A percentile compares a stretch with the other conserved stretches of the same genome.
Conservation (phyloP, 805 yeast species). For the Nakazawaea siamensis region DNA sequence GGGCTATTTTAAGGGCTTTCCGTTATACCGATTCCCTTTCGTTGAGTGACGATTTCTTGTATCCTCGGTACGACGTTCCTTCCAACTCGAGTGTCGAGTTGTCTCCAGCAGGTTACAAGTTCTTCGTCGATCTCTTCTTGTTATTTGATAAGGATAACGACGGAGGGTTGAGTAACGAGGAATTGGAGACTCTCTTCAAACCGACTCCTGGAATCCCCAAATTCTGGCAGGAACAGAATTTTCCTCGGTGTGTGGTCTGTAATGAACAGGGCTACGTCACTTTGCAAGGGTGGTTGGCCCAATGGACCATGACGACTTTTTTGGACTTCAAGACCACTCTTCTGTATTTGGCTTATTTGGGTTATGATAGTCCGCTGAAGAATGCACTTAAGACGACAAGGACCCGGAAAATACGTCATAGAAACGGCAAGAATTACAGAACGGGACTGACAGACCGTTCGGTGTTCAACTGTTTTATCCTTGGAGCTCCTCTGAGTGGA, state of each 20-base stretch:
- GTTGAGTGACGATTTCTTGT: slow-evolving; percentile 68
- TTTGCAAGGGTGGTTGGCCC: slow-evolving; percentile 97
- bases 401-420: slow-evolving; percentile 60
- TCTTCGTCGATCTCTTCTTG: slow-evolving; percentile 82
- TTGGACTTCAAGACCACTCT: slow-evolving; percentile 77
- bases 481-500: slow-evolving; percentile 85
- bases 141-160: slow-evolving; percentile 92
- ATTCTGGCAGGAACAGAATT: slow-evolving; percentile 77
- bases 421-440: slow-evolving; percentile 60
- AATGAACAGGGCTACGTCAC: slow-evolving; percentile 88
- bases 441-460: slow-evolving; percentile 73
- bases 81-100: slow-evolving; percentile 76
- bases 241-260: slow-evolving; percentile 83
- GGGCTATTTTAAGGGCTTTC: slow-evolving; percentile 88
- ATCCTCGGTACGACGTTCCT: slow-evolving; percentile 72
- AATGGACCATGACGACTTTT: slow-evolving; percentile 95
- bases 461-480: slow-evolving; percentile 81
- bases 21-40: slow-evolving; percentile 91
- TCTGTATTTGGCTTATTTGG: slow-evolving; percentile 84
- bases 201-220: slow-evolving; percentile 93
- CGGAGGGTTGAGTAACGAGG: slow-evolving; percentile 81
- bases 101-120: slow-evolving; percentile 86
- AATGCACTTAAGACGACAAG: slow-evolving; percentile 73
- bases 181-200: slow-evolving; percentile 58
- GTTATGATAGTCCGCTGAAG: slow-evolving; percentile 46